These are phyloP conservation scores for Fragilaria crotonensis DNA, from an alignment of 108 stramenopile species.

Conservation along the genomic window DNA sequence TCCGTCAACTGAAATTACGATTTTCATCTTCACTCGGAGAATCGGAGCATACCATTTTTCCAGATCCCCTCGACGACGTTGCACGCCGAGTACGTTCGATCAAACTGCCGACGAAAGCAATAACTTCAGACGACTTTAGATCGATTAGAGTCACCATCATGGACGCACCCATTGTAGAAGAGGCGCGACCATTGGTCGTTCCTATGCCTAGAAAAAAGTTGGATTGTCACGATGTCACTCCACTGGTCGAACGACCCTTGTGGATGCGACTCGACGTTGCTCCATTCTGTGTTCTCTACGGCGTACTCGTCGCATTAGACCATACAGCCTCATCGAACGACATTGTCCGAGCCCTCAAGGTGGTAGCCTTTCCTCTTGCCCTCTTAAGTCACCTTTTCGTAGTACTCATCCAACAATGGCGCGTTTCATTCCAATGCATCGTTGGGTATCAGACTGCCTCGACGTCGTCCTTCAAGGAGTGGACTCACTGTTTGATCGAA, in stretches of 20 bases:
- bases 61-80: no score
- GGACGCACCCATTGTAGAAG: no score
- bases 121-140: no score
- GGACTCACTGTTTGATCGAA: slow-evolving; percentile 36
- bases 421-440: slow-evolving; percentile 31
- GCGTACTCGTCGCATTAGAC: slow-evolving; percentile 21
- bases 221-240: slow-evolving; percentile 15
- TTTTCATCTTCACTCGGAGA: no score
- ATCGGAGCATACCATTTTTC: no score
- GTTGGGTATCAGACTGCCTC: slow-evolving; percentile 27
- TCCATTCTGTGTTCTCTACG: slow-evolving; percentile 43
- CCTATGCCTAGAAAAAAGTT: no score
- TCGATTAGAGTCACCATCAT: no score
- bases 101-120: no score
- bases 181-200: no score
- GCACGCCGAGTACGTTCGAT: no score
- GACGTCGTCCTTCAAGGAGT: neutral
- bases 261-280: slow-evolving; percentile 41
- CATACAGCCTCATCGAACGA: no score
- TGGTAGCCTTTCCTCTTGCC: slow-evolving; percentile 16
- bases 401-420: slow-evolving; percentile 40
- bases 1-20: no score
- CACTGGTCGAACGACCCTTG: slow-evolving; percentile 30
- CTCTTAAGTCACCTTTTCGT: slow-evolving; percentile 19
- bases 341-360: neutral